Evolutionary conservation across 169 alveolate species (phyloP).

Genomic region (Plasmodium reichenowi): DNA sequence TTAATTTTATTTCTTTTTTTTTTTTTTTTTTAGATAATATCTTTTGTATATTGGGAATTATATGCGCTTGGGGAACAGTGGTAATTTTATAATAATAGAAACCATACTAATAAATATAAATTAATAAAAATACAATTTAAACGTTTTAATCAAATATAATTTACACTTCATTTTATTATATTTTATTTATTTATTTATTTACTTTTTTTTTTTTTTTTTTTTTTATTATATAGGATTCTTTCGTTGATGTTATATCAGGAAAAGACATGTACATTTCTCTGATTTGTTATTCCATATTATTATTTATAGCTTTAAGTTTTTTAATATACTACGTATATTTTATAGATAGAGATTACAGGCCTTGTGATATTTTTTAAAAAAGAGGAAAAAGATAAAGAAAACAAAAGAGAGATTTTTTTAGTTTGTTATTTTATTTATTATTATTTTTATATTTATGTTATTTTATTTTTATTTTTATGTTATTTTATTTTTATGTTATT

Average conservation of each 20-base stretch:
- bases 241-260: slow-evolving; percentile 45
- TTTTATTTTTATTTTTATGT: not conserved
- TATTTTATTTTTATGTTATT: not conserved
- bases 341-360: slow-evolving; percentile 59
- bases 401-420: not conserved
- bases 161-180: slow-evolving; percentile 6
- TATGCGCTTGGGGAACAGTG: slow-evolving; percentile 74
- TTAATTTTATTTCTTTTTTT: not conserved
- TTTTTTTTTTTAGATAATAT: slow-evolving; percentile 37
- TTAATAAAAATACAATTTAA: not conserved
- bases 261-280: slow-evolving; percentile 26
- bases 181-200: not conserved
- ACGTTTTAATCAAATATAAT: not conserved
- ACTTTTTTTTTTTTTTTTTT: not conserved
- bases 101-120: not conserved
- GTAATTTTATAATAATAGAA: slow-evolving; percentile 17
- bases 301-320: slow-evolving; percentile 3
- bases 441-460: too few species aligned
- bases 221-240: slow-evolving; percentile 46
- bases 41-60: slow-evolving; percentile 67
- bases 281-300: slow-evolving; percentile 27
- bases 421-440: not conserved
- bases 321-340: slow-evolving; percentile 19
- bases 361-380: slow-evolving; percentile 60
- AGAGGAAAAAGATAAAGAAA: too few species aligned